phyloP scores from a whole-genome alignment of 2,329 filamentous ascomycete species.

The Hypoxylon sp. region DNA sequence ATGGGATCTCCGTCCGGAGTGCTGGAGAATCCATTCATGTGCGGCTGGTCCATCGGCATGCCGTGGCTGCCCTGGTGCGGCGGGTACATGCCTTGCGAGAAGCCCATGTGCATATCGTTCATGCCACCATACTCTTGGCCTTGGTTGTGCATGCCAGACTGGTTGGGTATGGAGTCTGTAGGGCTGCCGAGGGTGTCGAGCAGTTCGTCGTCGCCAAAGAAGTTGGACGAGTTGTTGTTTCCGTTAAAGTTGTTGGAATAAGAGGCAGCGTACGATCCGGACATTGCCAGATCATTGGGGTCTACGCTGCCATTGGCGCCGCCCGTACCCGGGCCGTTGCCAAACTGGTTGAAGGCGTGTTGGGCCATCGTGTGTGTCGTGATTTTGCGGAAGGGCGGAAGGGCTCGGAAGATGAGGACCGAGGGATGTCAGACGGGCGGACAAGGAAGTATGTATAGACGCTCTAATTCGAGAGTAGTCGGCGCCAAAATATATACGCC shows the following conservation, averaged over 20 bases:
- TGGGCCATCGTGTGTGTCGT: conserved; percentile 57
- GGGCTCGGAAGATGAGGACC: neutral
- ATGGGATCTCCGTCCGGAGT: conserved; percentile 92
- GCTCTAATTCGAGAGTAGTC: conserved; percentile 4
- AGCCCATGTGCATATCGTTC: conserved; percentile 65
- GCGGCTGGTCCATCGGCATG: conserved; percentile 70
- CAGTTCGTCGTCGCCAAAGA: conserved; percentile 90
- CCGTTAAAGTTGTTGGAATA: conserved; percentile 69
- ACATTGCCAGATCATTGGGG: conserved; percentile 83
- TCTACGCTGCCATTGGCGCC: conserved; percentile 72
- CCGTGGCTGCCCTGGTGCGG: conserved; percentile 63
- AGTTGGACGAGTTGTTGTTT: conserved; percentile 69
- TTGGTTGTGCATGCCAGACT: conserved; percentile 60
- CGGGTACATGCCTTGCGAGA: conserved; percentile 60
- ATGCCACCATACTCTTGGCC: conserved; percentile 65
- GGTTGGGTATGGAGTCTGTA: conserved; percentile 54
- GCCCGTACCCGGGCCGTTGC: conserved; percentile 60
- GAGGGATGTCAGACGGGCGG: neutral
- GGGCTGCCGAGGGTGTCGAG: conserved; percentile 74
- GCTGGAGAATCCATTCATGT: conserved; percentile 84
- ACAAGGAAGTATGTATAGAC: conserved; percentile 13
- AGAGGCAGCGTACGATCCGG: conserved; percentile 64
- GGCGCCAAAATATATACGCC: conserved; percentile 17
- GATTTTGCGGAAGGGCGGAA: conserved; percentile 13
- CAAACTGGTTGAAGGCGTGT: conserved; percentile 64